Percentiles rank a stretch among this genome's conserved stretches.
Conservation (phyloP, 495 filamentous ascomycete species). For the Parathielavia appendiculata region DNA sequence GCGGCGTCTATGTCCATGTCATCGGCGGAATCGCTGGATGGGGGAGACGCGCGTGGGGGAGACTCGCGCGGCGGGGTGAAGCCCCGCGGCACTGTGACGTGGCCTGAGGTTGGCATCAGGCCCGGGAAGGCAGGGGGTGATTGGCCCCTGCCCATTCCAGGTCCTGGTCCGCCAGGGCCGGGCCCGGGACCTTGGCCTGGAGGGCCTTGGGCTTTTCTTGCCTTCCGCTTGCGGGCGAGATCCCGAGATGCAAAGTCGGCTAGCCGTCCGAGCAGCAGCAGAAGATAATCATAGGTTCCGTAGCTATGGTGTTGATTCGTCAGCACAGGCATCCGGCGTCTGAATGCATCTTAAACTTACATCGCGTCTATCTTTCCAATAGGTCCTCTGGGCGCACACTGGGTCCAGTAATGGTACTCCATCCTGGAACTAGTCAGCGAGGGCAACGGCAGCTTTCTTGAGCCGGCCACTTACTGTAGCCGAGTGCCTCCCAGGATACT, state of each 20-base stretch:
- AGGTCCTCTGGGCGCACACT: constrained; percentile 77
- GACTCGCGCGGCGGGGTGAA: constrained; percentile 46
- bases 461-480: constrained; percentile 62
- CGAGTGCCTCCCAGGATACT: constrained; percentile 81
- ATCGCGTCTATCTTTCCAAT: constrained; percentile 74
- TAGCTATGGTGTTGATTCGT: constrained; percentile 48
- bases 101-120: constrained; percentile 56
- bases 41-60: constrained; percentile 35
- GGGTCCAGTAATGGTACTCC: constrained; percentile 71
- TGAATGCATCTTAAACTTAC: constrained; percentile 29
- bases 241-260: constrained; percentile 77
- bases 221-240: constrained; percentile 67
- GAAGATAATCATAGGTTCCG: constrained; percentile 79
- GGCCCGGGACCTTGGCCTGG: constrained; percentile 2
- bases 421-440: constrained; percentile 49
- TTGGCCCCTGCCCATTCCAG: constrained; percentile 29
- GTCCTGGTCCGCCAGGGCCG: constrained; percentile 5
- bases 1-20: constrained; percentile 52
- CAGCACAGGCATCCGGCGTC: neutral
- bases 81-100: constrained; percentile 50
- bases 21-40: constrained; percentile 30
- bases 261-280: constrained; percentile 76
- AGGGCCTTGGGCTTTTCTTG: constrained; percentile 36
- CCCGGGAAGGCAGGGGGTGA: constrained; percentile 50
- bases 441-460: neutral